phyloP scores from a whole-genome alignment of 768 basidiomycete species.

The Tulasnella sp. region DNA sequence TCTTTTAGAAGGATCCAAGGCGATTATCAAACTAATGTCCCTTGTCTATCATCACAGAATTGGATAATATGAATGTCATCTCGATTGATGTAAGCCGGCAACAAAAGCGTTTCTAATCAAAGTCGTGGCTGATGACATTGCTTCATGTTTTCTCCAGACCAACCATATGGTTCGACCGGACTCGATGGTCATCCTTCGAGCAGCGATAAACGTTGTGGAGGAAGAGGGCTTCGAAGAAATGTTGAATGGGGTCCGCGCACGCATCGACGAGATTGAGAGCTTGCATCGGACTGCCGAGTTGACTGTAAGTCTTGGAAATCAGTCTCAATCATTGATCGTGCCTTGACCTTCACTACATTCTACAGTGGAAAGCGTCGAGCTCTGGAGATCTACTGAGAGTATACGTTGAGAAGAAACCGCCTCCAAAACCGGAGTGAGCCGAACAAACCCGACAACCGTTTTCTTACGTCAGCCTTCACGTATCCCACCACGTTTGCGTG shows the following conservation, averaged over 20 bases:
- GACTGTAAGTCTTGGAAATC: constrained; percentile 37
- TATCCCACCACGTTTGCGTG: not conserved
- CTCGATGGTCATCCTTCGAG: constrained; percentile 63
- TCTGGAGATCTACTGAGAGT: not conserved
- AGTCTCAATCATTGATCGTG: not conserved
- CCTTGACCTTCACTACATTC: not conserved
- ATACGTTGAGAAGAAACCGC: constrained; percentile 1
- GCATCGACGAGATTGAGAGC: constrained; percentile 83
- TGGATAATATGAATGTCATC: constrained; percentile 63
- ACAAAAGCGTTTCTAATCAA: not conserved
- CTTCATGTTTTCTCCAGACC: constrained; percentile 34
- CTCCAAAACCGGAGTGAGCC: too few species aligned
- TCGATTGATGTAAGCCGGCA: constrained; percentile 55
- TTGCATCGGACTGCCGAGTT: constrained; percentile 68
- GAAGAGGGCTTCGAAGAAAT: constrained; percentile 74
- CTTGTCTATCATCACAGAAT: constrained; percentile 31
- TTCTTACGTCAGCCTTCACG: not conserved
- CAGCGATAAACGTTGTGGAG: constrained; percentile 57
- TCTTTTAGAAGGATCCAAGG: not conserved
- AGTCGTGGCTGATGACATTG: not conserved
- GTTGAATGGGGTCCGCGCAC: constrained; percentile 56
- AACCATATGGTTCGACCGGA: constrained; percentile 70
- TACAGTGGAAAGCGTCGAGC: constrained; percentile 2
- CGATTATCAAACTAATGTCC: not conserved
- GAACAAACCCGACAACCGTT: too few species aligned